A percentile compares a stretch with the other conserved stretches of the same genome.
Evolutionary conservation across 768 basidiomycete species (phyloP).

Genomic region (Russula compacta): DNA sequence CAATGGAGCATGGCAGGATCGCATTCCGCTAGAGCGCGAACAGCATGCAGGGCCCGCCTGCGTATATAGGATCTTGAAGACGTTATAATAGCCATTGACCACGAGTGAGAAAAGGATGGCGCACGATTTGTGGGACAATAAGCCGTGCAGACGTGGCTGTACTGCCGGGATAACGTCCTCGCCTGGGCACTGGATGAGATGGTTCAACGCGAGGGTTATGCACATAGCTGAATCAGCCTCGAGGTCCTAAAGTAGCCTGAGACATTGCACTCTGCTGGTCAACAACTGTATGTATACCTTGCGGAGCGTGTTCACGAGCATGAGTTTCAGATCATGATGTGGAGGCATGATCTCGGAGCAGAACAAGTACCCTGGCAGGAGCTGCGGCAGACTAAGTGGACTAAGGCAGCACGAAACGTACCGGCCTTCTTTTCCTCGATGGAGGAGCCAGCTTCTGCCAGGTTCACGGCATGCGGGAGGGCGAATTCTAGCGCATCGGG

Average conservation of each 20-base stretch:
- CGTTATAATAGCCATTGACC: background rate
- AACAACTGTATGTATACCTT: slow-evolving; percentile 40
- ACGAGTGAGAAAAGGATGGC: slow-evolving; percentile 31
- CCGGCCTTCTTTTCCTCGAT: slow-evolving; percentile 63
- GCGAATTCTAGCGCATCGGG: slow-evolving; percentile 56
- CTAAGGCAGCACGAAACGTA: slow-evolving; percentile 21
- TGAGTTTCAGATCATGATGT: slow-evolving; percentile 62
- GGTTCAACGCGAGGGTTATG: slow-evolving; percentile 66
- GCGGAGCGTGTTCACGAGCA: slow-evolving; percentile 80
- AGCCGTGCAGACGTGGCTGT: slow-evolving; percentile 50
- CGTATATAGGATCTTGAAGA: background rate
- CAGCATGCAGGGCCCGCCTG: slow-evolving; percentile 12
- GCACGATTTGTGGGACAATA: slow-evolving; percentile 71
- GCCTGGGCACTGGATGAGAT: slow-evolving; percentile 49
- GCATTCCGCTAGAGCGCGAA: slow-evolving; percentile 9
- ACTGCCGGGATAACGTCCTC: slow-evolving; percentile 72
- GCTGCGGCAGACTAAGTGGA: background rate
- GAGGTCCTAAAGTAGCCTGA: slow-evolving; percentile 49
- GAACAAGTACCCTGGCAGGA: slow-evolving; percentile 59
- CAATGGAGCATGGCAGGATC: slow-evolving; percentile 9
- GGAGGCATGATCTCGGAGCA: slow-evolving; percentile 64
- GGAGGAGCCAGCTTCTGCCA: slow-evolving; percentile 60
- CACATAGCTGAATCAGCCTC: slow-evolving; percentile 46
- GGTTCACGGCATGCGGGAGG: slow-evolving; percentile 62
- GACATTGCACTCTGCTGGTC: background rate